Percentiles rank a stretch among this genome's conserved stretches.
Evolutionary conservation across 352 stramenopile genomes (phyloP).

Genomic region (Globisporangium spiculum): DNA sequence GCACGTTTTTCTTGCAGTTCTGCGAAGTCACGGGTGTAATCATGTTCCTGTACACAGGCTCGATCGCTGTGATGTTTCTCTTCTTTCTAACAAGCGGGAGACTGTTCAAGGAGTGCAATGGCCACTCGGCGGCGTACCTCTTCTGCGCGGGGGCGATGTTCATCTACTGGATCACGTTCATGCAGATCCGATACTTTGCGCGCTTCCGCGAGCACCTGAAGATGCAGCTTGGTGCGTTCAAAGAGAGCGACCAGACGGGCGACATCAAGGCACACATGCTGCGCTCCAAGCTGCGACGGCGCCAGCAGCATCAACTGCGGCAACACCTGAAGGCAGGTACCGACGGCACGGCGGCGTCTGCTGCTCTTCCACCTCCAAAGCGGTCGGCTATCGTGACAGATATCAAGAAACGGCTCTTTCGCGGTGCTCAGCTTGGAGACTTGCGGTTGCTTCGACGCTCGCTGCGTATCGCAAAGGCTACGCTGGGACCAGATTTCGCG

Average conservation of each 20-base stretch:
- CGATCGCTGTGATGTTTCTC: slow-evolving; percentile 47
- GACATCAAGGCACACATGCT: slow-evolving; percentile 71
- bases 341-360: slow-evolving; percentile 1
- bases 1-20: slow-evolving; percentile 70
- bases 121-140: slow-evolving; percentile 40
- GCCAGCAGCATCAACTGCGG: slow-evolving; percentile 36
- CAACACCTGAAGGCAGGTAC: slow-evolving; percentile 20
- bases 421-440: slow-evolving; percentile 69
- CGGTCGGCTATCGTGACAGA: slow-evolving; percentile 42
- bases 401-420: slow-evolving; percentile 68
- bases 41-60: slow-evolving; percentile 48
- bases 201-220: slow-evolving; percentile 82
- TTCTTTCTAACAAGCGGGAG: slow-evolving; percentile 56
- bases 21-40: slow-evolving; percentile 66
- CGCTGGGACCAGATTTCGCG: slow-evolving; percentile 55
- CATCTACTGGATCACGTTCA: slow-evolving; percentile 63
- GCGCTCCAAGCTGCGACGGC: slow-evolving; percentile 50
- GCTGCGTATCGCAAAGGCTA: slow-evolving; percentile 48
- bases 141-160: slow-evolving; percentile 41
- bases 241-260: slow-evolving; percentile 77
- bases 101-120: slow-evolving; percentile 52
- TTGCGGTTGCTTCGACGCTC: slow-evolving; percentile 51
- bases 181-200: slow-evolving; percentile 68
- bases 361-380: slow-evolving; percentile 16
- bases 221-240: slow-evolving; percentile 82